Evolutionary conservation across 2,329 filamentous ascomycete genomes (phyloP).

Genomic region (Claviceps maximensis): DNA sequence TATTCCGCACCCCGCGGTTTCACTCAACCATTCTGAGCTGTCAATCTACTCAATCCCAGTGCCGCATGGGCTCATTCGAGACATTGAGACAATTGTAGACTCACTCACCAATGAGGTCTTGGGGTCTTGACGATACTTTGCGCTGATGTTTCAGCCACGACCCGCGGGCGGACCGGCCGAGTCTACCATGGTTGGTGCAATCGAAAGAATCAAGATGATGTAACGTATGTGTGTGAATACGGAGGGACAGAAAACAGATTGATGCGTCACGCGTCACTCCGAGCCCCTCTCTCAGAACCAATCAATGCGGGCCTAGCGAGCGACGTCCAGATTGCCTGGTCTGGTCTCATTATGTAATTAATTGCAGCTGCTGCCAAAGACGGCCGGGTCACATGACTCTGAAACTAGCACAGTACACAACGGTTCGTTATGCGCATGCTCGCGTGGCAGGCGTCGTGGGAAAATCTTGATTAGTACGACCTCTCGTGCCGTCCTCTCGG

Average conservation of each 20-base stretch:
- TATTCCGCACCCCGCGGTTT: not conserved
- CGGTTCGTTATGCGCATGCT: not conserved
- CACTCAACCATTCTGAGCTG: not conserved
- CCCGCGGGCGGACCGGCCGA: not conserved
- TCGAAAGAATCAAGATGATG: too few species aligned
- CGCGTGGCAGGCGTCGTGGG: not conserved
- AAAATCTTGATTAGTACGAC: not conserved
- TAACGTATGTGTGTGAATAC: too few species aligned
- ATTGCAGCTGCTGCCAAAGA: not conserved
- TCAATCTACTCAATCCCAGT: not conserved
- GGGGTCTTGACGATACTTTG: not conserved
- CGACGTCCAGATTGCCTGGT: not conserved
- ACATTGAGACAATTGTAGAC: not conserved
- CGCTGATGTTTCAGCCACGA: not conserved
- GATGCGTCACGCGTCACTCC: too few species aligned
- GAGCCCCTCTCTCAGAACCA: too few species aligned
- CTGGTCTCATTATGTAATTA: not conserved
- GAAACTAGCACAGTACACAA: not conserved
- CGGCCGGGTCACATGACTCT: not conserved
- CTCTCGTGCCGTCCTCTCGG: not conserved
- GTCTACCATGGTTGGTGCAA: too few species aligned
- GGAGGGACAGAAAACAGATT: too few species aligned
- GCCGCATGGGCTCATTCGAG: not conserved
- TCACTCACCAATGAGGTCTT: not conserved
- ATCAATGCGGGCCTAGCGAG: too few species aligned